phyloP scores from a whole-genome alignment of 73 alveolate genomes.

The Diophrys appendiculata region DNA sequence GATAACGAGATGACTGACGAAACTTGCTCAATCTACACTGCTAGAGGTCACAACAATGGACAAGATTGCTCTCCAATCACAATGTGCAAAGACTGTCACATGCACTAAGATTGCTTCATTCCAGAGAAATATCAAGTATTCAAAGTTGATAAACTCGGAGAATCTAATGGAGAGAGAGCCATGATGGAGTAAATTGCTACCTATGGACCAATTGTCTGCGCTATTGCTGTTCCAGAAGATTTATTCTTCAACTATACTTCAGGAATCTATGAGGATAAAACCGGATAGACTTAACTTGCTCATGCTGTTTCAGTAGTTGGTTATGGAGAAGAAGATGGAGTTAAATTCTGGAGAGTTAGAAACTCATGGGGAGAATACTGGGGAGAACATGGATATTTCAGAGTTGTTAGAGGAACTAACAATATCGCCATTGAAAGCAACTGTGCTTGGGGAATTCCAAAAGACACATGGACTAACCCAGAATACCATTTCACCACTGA shows the following conservation, averaged over 20 bases:
- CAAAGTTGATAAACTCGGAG: slow-evolving; percentile 59
- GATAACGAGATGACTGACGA: slow-evolving; percentile 74
- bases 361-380: slow-evolving; percentile 90
- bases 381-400: slow-evolving; percentile 94
- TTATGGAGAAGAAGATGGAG: slow-evolving; percentile 82
- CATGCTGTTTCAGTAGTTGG: slow-evolving; percentile 80
- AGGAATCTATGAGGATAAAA: slow-evolving; percentile 72
- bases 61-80: slow-evolving; percentile 55
- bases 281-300: slow-evolving; percentile 19
- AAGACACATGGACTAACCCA: slow-evolving; percentile 45
- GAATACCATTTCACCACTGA: slow-evolving; percentile 36
- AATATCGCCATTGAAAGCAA: slow-evolving; percentile 59
- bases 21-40: slow-evolving; percentile 75
- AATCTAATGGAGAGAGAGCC: slow-evolving; percentile 72
- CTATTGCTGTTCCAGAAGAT: slow-evolving; percentile 66
- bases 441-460: slow-evolving; percentile 57
- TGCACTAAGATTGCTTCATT: slow-evolving; percentile 57
- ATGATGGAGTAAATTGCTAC: slow-evolving; percentile 78
- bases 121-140: slow-evolving; percentile 59
- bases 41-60: slow-evolving; percentile 70
- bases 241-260: slow-evolving; percentile 68
- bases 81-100: slow-evolving; percentile 71
- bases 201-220: slow-evolving; percentile 90
- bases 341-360: slow-evolving; percentile 82
- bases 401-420: slow-evolving; percentile 77